Base-by-base conservation (phyloP, 371 early-diverging fungal species). In the Coemansia linderi region DNA sequence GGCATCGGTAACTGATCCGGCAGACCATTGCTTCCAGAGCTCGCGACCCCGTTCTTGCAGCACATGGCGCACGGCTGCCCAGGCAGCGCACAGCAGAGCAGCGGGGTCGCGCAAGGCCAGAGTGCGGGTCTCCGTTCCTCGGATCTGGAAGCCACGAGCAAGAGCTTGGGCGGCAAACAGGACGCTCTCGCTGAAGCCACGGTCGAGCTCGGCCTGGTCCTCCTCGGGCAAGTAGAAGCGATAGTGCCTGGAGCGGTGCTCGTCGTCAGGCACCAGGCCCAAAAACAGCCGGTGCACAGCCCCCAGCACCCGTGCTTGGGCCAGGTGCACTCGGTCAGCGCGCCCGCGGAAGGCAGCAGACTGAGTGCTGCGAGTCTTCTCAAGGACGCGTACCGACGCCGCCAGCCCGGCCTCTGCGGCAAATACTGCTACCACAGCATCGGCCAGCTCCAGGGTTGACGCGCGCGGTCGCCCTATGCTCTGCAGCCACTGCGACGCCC, bases 131-230 rank as follows among this genome's bases (percentile, higher is more conserved):
- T 87, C 88, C 17, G 87, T 87, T 29, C 87, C 87, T 36, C 88
- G 83, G 65, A 88, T 87, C 59, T 87, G 81, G 69, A 84, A 87
- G n/a, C 87, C 88, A 9, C 80, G 61, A 2, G 81, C 72, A 59
- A 88, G 68, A 1, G 88, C 88, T 75, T 88, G 86, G 0, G 86
- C 85, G 5, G 88, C 88, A 69, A 86, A 88, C 57, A 85, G 67
- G 24, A 88, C 86, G 70, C 86, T 87, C 68, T 88, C 88, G 68
- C 80, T 78, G 79, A 85, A 88, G 6, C 85, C 84, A 39, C 80
- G 82, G 36, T 85, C 84, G 43, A 88, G 75, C 81, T 88, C 88
- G 8, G 75, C 54, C 72, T 87, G 85, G 71, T 88, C 88, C 50
- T 87, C 87, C 38, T 84, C 81, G 8, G 88, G 87, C 17, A 87